Evolutionary conservation across 371 early-diverging fungal genomes (phyloP).

Genomic region (Choanephora cucurbitarum): DNA sequence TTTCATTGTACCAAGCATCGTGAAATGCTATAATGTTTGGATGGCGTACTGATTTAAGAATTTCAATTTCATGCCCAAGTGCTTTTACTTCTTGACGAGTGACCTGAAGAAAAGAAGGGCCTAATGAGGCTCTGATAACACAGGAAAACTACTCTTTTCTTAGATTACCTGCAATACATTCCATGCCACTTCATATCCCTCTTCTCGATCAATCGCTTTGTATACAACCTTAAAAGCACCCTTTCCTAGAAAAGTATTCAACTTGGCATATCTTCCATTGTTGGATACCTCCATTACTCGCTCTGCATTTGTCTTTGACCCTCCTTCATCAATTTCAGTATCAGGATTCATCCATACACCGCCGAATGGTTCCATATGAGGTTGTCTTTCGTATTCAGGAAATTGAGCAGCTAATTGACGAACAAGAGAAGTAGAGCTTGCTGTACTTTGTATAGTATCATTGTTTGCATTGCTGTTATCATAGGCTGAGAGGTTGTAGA

Average conservation of each 20-base stretch:
- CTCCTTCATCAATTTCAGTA: conserved; percentile 36
- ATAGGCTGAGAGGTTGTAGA: conserved; percentile 21
- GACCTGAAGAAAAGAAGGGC: conserved; percentile 10
- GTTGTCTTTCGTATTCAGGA: conserved; percentile 35
- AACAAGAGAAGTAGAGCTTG: conserved; percentile 44
- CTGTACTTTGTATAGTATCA: conserved; percentile 19
- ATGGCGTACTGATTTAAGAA: conserved; percentile 78
- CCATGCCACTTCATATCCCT: conserved; percentile 90
- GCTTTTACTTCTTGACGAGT: conserved; percentile 40
- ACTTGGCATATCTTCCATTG: conserved; percentile 71
- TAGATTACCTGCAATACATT: conserved; percentile 58
- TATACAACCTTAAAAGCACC: conserved; percentile 90
- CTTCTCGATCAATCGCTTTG: conserved; percentile 87
- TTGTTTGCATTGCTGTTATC: conserved; percentile 8
- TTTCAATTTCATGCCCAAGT: conserved; percentile 61
- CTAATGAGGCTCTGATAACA: background rate
- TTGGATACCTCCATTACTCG: conserved; percentile 65
- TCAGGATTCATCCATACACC: conserved; percentile 40
- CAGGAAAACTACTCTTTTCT: background rate
- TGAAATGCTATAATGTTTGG: conserved; percentile 87
- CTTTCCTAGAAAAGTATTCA: conserved; percentile 71
- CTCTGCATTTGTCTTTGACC: conserved; percentile 38
- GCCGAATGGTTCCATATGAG: conserved; percentile 40
- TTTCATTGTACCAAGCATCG: conserved; percentile 68
- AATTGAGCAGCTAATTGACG: conserved; percentile 39